Conservation (phyloP, 257 asterid genomes). For the Thymus mandschuricus region DNA sequence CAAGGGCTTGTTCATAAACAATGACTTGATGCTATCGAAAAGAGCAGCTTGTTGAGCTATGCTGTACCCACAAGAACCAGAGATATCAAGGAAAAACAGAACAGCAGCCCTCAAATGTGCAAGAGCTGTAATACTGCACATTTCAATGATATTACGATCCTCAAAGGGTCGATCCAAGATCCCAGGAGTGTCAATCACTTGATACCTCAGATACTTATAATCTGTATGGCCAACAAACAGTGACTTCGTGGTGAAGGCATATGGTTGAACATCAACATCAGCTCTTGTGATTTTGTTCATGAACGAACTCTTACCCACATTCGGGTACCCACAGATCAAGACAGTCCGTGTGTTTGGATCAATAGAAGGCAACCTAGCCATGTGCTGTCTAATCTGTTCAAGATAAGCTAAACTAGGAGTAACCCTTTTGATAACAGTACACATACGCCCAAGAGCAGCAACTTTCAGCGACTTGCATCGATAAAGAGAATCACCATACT, state of each 20-base stretch:
- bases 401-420: constrained; percentile 96
- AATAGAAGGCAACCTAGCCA: constrained; percentile 92
- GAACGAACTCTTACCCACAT: constrained; percentile 98
- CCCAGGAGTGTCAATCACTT: constrained; percentile 98
- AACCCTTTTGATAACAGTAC: constrained; percentile 81
- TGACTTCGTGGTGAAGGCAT: constrained; percentile 97
- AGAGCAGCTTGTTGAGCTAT: constrained; percentile 95
- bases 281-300: constrained; percentile 94
- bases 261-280: constrained; percentile 94
- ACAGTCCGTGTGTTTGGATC: constrained; percentile 96
- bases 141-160: constrained; percentile 95
- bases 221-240: constrained; percentile 96
- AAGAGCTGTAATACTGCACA: constrained; percentile 98
- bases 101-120: constrained; percentile 98
- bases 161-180: constrained; percentile 95
- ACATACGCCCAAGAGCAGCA: constrained; percentile 97
- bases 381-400: constrained; percentile 96
- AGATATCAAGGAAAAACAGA: constrained; percentile 84
- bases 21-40: constrained; percentile 91
- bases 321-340: constrained; percentile 97
- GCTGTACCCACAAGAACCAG: constrained; percentile 96
- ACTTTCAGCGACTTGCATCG: constrained; percentile 90
- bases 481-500: constrained; percentile 90
- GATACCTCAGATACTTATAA: constrained; percentile 86
- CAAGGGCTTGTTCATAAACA: constrained; percentile 90